phyloP scores from a whole-genome alignment of 2,329 filamentous ascomycete genomes.

The Aspergillus sclerotialis region DNA sequence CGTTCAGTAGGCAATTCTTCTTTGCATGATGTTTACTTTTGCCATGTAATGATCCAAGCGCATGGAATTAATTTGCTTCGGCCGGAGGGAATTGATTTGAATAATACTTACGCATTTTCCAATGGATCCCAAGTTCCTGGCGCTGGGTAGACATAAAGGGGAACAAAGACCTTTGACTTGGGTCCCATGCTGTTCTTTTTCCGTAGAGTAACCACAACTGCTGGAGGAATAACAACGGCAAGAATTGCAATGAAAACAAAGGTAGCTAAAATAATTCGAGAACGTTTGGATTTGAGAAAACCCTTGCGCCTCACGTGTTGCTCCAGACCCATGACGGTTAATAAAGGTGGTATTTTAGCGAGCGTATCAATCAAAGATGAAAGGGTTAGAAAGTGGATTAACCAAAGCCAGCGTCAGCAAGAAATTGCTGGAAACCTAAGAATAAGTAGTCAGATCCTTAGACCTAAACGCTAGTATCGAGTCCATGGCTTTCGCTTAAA shows the following conservation, averaged over 20 bases:
- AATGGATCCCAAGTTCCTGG: conserved; percentile 42
- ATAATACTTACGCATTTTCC: conserved; percentile 35
- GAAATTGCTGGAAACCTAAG: not conserved
- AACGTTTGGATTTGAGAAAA: conserved; percentile 22
- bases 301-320: conserved; percentile 27
- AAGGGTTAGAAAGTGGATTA: conserved; percentile 6
- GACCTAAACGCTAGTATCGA: conserved; percentile 1
- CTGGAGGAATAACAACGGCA: conserved; percentile 24
- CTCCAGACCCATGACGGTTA: conserved; percentile 14
- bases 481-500: conserved; percentile 6
- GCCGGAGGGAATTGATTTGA: too few relatives aligned
- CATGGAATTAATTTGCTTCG: too few relatives aligned
- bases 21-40: conserved; percentile 8
- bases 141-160: conserved; percentile 44
- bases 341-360: too few relatives aligned
- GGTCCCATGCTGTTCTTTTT: conserved; percentile 29
- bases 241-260: conserved; percentile 23
- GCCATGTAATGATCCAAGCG: too few relatives aligned
- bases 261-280: conserved; percentile 20
- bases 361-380: conserved; percentile 3
- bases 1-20: conserved; percentile 16
- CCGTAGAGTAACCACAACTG: conserved; percentile 26
- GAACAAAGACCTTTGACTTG: conserved; percentile 39
- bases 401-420: conserved; percentile 2
- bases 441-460: not conserved